Evolutionary conservation across 1,139 yeast genomes (phyloP), one percentile per base, ranked within the genome.

Genomic region (Candida albicans): DNA sequence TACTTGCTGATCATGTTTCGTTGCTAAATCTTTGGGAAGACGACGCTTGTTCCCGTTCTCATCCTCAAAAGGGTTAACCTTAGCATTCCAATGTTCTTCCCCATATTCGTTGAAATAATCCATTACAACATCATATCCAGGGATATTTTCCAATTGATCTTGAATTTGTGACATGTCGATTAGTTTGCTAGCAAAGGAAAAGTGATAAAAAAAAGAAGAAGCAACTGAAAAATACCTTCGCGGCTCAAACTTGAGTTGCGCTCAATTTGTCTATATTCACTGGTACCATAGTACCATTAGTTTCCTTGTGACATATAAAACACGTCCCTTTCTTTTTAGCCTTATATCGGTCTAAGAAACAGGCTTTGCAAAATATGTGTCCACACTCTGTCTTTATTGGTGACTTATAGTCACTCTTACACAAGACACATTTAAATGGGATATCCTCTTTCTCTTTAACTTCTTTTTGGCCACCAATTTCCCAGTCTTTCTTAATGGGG

Each of bases 401-500:
- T 6, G 52, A 52, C 37, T 66, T 69, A 57, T 84, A 84, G 50
- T 77, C 81, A 0, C 68, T 51, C 49, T 77, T 72, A 59, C 96
- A 87, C 4, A 87, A 58, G 0, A 77, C 77, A 59, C 95, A 87
- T 51, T 76, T 77, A 64, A 79, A 81, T 0, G 90, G 88, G 0
- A 79, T 62, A 2, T 62, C 65, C 2, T 61, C 64, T 5, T 53
- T 52, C 35, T 7, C 9, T 33, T 49, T 46, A 32, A 24, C 35
- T 29, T 32, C 47, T 40, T 33, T 41, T 15, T 12, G 28, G n/a
- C 41, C 33, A 30, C 58, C 69, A 3, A 53, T 55, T 52, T 87
- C 84, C 96, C 96, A 89, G 37, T 88, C 96, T 49, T 74, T 76
- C 15, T 75, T 78, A 1, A 83, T 62, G 47, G 86, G 83, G 78